Evolutionary conservation across 805 yeast species (phyloP), one percentile per base, ranked within the genome.

Genomic region (Suhomyces pyralidae): DNA sequence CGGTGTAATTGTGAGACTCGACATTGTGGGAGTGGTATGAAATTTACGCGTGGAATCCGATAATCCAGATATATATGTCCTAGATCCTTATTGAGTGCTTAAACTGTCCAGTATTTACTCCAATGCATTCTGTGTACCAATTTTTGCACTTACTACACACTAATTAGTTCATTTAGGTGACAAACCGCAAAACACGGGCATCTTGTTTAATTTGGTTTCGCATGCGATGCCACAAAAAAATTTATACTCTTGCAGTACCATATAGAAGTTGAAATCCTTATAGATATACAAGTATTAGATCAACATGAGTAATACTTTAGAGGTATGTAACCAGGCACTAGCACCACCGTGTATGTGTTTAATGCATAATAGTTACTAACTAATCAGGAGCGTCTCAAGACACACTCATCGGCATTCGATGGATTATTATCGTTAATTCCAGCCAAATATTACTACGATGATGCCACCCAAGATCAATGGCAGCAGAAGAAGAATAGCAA

Each of bases 361-460:
- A 26, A 26, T 26, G 28, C 9, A 26, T 9, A 26, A 26, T 25
- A 9, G 28, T 3, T 26, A 63, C 70, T 67, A 68, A 67, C 68
- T 43, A 9, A 28, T 49, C 45, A 53, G 85, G 94, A 88, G 65
- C 83, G 96, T 58, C 79, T 88, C 60, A 84, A 87, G 69, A 82
- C 83, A 30, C 91, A 87, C 64, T 84, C 94, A 12, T 75, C 83
- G 49, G 90, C 97, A 3, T 93, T 93, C 67, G 90, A 89, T 65
- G 96, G 97, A 22, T 75, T 93, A 49, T 76, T 93, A 54, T 90
- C 97, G 19, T 75, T 93, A 68, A 92, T 93, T 53, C 97, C 98
- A 3, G 96, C 97, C 2, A 90, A 91, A 65, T 91, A 87, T 64
- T 93, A 93, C 67, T 91, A 89, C 66, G 97, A 92, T 67, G 97